Evolutionary conservation across 257 asterid species (phyloP), one percentile per base, ranked within the genome.

Genomic region (Nicotiana attenuata): DNA sequence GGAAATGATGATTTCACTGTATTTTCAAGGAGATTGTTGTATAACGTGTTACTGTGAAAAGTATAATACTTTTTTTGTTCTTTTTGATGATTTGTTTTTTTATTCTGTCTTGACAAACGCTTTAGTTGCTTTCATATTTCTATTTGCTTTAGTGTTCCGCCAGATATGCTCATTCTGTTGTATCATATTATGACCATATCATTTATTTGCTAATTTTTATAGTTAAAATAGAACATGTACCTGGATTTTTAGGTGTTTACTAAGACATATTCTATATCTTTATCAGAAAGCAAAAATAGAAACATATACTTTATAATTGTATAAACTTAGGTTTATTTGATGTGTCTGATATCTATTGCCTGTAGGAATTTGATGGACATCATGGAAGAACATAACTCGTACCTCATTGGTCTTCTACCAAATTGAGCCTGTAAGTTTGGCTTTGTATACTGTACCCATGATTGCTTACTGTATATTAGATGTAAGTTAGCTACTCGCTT

Each of bases 361-460:
- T 83, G 82, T 86, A 96, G 99, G 99, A 87, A 94, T 96, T 82
- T 98, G 99, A 84, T 96, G 99, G 99, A 94, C 98, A 47, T 96
- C 99, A 76, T 96, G 99, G 99, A 96, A 96, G 92, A 96, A 96
- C 87, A 93, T 96, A 88, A 96, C 99, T 41, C 94, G 93, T 41
- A 96, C 98, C 65, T 94, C 99, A 82, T 89, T 96, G 91, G 99
- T 96, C 85, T 96, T 94, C 94, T 93, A 92, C 83, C 93, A 98
- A 87, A 96, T 91, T 87, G 98, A 96, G 85, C 99, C 98, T 47
- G 98, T 96, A 88, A 89, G 98, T 91, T 76, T 71, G 81, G 33
- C 20, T n/a, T 73, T 85, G 56, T 80, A 60, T 38, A 8, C 17
- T 10, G 28, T 33, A 33, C 35, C 35, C 35, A 22, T 1, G 59